Percentiles rank a stretch among this genome's conserved stretches.
These are phyloP conservation scores for Chernovozyma aurita DNA, from an alignment of 1,139 yeast species.

Conservation along the genomic window DNA sequence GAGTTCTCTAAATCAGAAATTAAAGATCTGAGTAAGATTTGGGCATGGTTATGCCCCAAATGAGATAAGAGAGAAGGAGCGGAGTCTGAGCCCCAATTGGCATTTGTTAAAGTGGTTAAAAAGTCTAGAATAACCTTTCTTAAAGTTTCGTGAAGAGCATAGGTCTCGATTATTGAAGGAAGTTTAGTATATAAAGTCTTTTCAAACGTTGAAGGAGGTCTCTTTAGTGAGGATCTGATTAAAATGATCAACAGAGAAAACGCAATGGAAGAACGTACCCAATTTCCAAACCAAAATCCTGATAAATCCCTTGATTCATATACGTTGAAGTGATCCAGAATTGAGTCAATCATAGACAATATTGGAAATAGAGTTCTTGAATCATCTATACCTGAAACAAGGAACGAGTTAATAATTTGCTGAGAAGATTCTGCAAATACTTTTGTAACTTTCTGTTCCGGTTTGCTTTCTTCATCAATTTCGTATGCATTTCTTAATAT, in stretches of 20 bases:
- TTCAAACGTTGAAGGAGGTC: slow-evolving; percentile 64
- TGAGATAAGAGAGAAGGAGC: slow-evolving; percentile 81
- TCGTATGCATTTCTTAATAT: slow-evolving; percentile 56
- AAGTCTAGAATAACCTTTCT: slow-evolving; percentile 53
- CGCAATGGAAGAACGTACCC: slow-evolving; percentile 40
- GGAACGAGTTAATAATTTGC: slow-evolving; percentile 51
- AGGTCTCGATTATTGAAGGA: slow-evolving; percentile 57
- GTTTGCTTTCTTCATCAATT: slow-evolving; percentile 40
- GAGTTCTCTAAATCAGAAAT: slow-evolving; percentile 57
- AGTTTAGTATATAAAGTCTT: slow-evolving; percentile 50
- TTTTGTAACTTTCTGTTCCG: slow-evolving; percentile 40
- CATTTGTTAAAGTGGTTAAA: slow-evolving; percentile 58
- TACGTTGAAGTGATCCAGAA: slow-evolving; percentile 28
- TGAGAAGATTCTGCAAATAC: slow-evolving; percentile 49
- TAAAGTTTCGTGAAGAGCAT: slow-evolving; percentile 44
- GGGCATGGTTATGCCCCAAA: slow-evolving; percentile 62
- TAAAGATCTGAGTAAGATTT: slow-evolving; percentile 53
- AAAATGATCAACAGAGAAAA: slow-evolving; percentile 45
- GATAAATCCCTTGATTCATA: slow-evolving; percentile 41
- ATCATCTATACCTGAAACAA: slow-evolving; percentile 46
- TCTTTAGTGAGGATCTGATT: slow-evolving; percentile 48
- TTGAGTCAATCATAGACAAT: slow-evolving; percentile 44
- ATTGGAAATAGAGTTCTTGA: slow-evolving; percentile 57
- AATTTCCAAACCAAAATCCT: slow-evolving; percentile 38
- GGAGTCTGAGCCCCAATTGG: slow-evolving; percentile 50